These are phyloP conservation scores for Ceratocystis eucalypticola DNA, from an alignment of 2,329 filamentous ascomycete genomes.

Conservation along the genomic window DNA sequence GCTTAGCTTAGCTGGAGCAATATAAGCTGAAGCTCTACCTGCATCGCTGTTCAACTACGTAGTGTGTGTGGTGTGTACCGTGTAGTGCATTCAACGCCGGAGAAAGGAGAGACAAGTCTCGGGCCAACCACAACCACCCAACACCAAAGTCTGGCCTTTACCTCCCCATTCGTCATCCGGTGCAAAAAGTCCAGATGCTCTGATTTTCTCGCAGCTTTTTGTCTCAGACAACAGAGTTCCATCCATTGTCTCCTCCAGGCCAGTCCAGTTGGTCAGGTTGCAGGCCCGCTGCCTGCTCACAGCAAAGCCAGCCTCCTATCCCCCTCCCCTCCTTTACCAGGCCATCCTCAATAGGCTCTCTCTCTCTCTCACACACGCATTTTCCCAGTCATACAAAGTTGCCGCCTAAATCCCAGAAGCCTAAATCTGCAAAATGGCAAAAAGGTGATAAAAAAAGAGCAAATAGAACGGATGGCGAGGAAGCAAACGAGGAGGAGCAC, in stretches of 20 bases:
- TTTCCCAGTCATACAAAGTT: background rate
- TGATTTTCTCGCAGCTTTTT: background rate
- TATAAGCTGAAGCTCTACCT: background rate
- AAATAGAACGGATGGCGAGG: background rate
- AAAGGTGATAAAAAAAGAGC: background rate
- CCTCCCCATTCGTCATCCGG: background rate
- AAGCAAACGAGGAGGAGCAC: background rate
- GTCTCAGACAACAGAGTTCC: background rate
- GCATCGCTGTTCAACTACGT: too few relatives aligned
- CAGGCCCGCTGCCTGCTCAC: background rate
- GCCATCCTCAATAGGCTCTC: background rate
- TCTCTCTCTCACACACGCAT: background rate
- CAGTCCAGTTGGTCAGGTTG: background rate
- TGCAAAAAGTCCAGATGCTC: background rate
- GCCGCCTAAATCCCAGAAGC: background rate
- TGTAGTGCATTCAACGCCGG: background rate
- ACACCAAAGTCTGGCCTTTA: background rate
- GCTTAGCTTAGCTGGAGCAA: background rate
- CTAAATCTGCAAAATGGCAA: background rate
- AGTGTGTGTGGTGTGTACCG: background rate
- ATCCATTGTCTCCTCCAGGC: background rate
- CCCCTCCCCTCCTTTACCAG: background rate
- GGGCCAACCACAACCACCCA: background rate
- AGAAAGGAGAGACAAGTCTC: constrained; percentile 3
- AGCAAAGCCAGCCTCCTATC: background rate